These are phyloP conservation scores for Colletotrichum sp. DNA, from an alignment of 2,329 filamentous ascomycete genomes.

Conservation along the genomic window DNA sequence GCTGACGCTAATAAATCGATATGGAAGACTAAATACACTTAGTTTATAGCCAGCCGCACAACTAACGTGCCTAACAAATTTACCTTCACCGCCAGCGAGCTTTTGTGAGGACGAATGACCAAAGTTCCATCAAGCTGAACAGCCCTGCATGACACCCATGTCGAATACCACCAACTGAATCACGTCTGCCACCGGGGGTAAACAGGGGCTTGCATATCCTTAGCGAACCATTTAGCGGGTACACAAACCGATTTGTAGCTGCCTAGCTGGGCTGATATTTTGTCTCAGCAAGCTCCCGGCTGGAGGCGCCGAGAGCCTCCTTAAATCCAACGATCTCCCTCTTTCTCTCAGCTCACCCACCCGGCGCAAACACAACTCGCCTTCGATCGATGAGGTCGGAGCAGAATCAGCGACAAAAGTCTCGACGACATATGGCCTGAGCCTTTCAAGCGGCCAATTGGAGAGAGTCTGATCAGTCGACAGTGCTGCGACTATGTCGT, in stretches of 20 bases:
- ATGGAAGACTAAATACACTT: not conserved
- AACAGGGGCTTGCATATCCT: not conserved
- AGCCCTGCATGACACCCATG: not conserved
- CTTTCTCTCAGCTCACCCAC: not conserved
- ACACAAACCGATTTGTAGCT: not conserved
- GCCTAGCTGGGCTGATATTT: not conserved
- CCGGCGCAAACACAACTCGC: not conserved
- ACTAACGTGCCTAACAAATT: not conserved
- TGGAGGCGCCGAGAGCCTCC: not conserved
- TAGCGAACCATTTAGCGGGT: not conserved
- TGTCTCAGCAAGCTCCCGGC: not conserved
- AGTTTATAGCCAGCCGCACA: not conserved
- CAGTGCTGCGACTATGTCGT: not conserved
- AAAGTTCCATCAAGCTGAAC: not conserved
- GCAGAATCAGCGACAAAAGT: not conserved
- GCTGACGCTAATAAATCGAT: not conserved
- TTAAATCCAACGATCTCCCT: not conserved
- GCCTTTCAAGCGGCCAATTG: not conserved
- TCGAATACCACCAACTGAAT: not conserved
- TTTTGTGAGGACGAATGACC: not conserved
- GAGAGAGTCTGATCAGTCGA: not conserved
- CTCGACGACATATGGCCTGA: fast-evolving
- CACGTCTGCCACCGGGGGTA: not conserved
- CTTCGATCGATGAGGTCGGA: not conserved
- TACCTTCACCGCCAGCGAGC: not conserved